Evolutionary conservation across 306 rosid species (phyloP).

Genomic region (Comarum palustre): DNA sequence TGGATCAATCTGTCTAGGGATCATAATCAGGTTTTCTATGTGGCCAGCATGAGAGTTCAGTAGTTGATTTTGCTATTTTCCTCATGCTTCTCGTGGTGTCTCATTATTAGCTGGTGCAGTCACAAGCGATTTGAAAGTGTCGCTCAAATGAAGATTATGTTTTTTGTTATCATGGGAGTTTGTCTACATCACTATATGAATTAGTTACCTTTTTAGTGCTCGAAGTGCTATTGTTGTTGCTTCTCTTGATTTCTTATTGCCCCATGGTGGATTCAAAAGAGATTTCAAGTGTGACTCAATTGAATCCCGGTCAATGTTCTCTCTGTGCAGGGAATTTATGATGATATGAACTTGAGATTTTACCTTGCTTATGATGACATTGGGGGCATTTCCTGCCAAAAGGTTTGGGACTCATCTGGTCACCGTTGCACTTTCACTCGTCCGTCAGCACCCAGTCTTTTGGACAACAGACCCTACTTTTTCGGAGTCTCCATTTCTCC

Average conservation of each 20-base stretch:
- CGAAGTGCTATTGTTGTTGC: background rate
- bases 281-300: slow-evolving; percentile 30
- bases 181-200: background rate
- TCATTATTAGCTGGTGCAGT: background rate
- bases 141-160: background rate
- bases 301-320: slow-evolving; percentile 14
- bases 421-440: slow-evolving; percentile 23
- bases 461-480: slow-evolving; percentile 61
- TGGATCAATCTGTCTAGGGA: background rate
- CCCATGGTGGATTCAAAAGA: slow-evolving; percentile 29
- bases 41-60: slow-evolving; percentile 6
- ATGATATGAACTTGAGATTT: slow-evolving; percentile 68
- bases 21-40: background rate
- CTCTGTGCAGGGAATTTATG: slow-evolving; percentile 76
- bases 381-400: slow-evolving; percentile 83
- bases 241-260: slow-evolving; percentile 5
- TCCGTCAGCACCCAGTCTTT: slow-evolving; percentile 46
- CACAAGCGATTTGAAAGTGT: background rate
- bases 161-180: background rate
- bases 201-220: background rate
- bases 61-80: slow-evolving; percentile 20
- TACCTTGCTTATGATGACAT: slow-evolving; percentile 79
- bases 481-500: slow-evolving; percentile 63
- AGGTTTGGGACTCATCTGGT: slow-evolving; percentile 58
- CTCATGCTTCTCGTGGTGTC: slow-evolving; percentile 12